These are phyloP conservation scores for California macrophylla DNA, from an alignment of 441 rosid species.

Conservation along the genomic window DNA sequence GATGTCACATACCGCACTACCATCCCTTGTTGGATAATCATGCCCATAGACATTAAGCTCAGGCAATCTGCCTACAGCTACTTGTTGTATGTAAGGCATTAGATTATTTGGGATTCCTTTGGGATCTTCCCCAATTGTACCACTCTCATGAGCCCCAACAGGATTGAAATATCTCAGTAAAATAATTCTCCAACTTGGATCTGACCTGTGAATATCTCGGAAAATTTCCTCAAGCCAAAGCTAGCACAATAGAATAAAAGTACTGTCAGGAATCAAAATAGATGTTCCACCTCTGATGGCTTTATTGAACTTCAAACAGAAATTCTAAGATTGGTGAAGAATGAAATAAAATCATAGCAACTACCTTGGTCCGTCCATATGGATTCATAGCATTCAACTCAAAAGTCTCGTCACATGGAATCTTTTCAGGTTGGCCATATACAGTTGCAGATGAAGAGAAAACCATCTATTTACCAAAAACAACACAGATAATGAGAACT, in stretches of 20 bases:
- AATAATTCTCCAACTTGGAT: conserved; percentile 56
- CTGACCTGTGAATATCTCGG: conserved; percentile 48
- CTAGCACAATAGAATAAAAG: conserved; percentile 21
- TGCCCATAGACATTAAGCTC: conserved; percentile 61
- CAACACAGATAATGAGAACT: not conserved
- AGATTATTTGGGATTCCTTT: conserved; percentile 62
- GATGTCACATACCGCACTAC: conserved; percentile 44
- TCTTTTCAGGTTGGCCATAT: conserved; percentile 62
- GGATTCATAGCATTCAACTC: conserved; percentile 58
- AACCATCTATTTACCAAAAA: conserved; percentile 35
- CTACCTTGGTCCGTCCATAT: conserved; percentile 63
- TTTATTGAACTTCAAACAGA: not conserved
- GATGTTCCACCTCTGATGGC: not conserved
- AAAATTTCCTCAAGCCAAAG: conserved; percentile 66
- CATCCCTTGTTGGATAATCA: conserved; percentile 62
- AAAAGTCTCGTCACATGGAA: conserved; percentile 56
- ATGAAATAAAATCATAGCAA: conserved; percentile 1
- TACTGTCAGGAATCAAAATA: not conserved
- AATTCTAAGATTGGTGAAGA: not conserved
- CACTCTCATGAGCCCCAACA: conserved; percentile 68
- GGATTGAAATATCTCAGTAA: conserved; percentile 67
- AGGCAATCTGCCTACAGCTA: conserved; percentile 54
- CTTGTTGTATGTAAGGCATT: conserved; percentile 73
- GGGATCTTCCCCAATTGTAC: conserved; percentile 69
- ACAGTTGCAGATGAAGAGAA: conserved; percentile 75